Conservation (phyloP, 441 rosid species). For the Raphanus hybrid region DNA sequence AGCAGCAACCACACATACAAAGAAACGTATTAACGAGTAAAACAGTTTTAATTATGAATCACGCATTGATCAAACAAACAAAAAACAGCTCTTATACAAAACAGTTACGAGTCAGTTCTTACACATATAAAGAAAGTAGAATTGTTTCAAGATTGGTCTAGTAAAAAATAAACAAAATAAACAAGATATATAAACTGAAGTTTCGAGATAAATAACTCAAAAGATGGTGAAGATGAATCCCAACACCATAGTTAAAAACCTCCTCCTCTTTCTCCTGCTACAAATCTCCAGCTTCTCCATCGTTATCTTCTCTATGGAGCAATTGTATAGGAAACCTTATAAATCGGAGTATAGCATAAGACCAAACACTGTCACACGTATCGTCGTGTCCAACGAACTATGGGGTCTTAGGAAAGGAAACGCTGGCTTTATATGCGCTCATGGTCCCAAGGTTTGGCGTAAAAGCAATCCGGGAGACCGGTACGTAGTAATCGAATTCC, state of each 20-base stretch:
- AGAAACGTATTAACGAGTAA: not conserved
- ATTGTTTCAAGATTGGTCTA: conserved; percentile 17
- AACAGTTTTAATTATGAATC: not conserved
- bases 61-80: not conserved
- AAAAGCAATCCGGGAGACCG: conserved; percentile 34
- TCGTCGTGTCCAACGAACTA: conserved; percentile 31
- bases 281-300: conserved; percentile 17
- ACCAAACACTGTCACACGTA: conserved; percentile 26
- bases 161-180: not conserved
- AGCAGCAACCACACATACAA: not conserved
- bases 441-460: conserved; percentile 35
- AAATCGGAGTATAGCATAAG: not conserved
- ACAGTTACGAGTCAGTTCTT: not conserved
- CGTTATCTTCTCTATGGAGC: conserved; percentile 5
- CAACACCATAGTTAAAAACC: conserved; percentile 20
- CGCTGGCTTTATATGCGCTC: conserved; percentile 39
- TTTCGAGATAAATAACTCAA: conserved; percentile 5
- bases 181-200: not conserved
- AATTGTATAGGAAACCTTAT: not conserved
- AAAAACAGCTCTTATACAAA: not conserved
- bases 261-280: conserved; percentile 17
- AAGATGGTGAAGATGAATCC: conserved; percentile 24
- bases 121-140: not conserved
- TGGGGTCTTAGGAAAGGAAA: conserved; percentile 31
- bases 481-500: conserved; percentile 16